Percentiles rank a stretch among this genome's conserved stretches.
Conservation (phyloP, 768 basidiomycete genomes). For the Dendrothele bispora region DNA sequence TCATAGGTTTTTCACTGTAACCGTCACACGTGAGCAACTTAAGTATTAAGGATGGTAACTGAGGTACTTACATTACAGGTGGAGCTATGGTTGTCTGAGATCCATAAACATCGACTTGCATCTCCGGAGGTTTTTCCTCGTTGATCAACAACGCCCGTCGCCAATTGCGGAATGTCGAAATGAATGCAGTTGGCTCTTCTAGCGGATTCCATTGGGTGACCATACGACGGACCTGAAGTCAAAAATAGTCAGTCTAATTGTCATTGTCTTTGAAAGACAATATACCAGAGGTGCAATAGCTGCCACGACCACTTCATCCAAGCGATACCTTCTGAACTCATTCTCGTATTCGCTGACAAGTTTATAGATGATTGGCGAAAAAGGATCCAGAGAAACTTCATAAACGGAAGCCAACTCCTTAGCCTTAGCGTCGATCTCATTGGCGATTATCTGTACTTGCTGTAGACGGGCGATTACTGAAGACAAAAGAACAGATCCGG, state of each 20-base stretch:
- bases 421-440: slow-evolving; percentile 65
- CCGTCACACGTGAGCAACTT: slow-evolving; percentile 3
- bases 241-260: neutral
- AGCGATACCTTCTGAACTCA: slow-evolving; percentile 75
- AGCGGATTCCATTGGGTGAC: slow-evolving; percentile 84
- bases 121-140: slow-evolving; percentile 41
- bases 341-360: slow-evolving; percentile 66
- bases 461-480: slow-evolving; percentile 74
- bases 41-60: neutral
- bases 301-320: slow-evolving; percentile 93
- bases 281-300: slow-evolving; percentile 78
- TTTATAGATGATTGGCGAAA: slow-evolving; percentile 70
- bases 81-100: slow-evolving; percentile 31
- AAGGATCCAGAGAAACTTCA: slow-evolving; percentile 71
- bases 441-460: slow-evolving; percentile 72
- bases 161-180: slow-evolving; percentile 71
- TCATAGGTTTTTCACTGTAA: slow-evolving; percentile 71
- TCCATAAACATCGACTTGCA: slow-evolving; percentile 62
- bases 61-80: slow-evolving; percentile 35
- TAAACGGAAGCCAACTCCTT: slow-evolving; percentile 65
- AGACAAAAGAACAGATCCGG: no score
- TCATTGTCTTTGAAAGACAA: slow-evolving; percentile 14
- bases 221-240: slow-evolving; percentile 60
- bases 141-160: slow-evolving; percentile 64
- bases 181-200: slow-evolving; percentile 64